Base-by-base conservation (phyloP, 78 protist genomes). In the Protostelium mycophagum region DNA sequence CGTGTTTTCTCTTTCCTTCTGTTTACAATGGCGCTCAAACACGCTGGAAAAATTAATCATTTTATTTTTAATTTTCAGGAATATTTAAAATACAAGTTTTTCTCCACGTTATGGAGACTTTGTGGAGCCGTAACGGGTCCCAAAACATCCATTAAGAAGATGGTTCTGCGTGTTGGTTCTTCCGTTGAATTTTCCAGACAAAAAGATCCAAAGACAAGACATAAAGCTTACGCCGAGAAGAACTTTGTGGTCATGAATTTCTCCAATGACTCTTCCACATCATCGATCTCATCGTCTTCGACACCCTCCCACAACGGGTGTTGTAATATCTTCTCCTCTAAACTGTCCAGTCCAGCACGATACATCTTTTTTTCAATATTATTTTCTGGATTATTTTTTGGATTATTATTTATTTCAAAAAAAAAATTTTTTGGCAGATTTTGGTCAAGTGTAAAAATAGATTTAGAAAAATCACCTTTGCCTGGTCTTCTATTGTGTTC, bases 251-350 rank as follows among this genome's bases (percentile, higher is more conserved):
- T 88, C 23, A 93, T 87, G 51, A 63, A 93, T 51, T 93, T 93
- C 51, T 93, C 95, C 34, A 93, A 89, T 39, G 91, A 91, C 87
- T 93, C 95, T 90, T 91, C 88, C 37, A 88, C 87, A 85, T 91
- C 95, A 28, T 93, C 95, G 38, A 93, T 37, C 38, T 93, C 95
- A 10, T 90, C 88, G 5, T 93, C 93, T 25, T 36, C 37, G 28
- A 90, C 93, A 88, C 90, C 88, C 88, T 63, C 38, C 94, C 94
- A 92, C 35, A 90, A 37, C 37, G 88, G 88, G 83, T 87, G 5
- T 1, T 63, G 39, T 28, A 93, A 37, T 34, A 90, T 73, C 85
- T 88, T 38, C 83, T 90, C 85, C 31, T 93, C 95, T 28, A 93
- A 85, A 36, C 88, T 90, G 37, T 85, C 36, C 63, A 37, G 16